Percentiles rank a stretch among this genome's conserved stretches.
phyloP scores from a whole-genome alignment of 116 monocot genomes.

The Papilionanthe hybrid region DNA sequence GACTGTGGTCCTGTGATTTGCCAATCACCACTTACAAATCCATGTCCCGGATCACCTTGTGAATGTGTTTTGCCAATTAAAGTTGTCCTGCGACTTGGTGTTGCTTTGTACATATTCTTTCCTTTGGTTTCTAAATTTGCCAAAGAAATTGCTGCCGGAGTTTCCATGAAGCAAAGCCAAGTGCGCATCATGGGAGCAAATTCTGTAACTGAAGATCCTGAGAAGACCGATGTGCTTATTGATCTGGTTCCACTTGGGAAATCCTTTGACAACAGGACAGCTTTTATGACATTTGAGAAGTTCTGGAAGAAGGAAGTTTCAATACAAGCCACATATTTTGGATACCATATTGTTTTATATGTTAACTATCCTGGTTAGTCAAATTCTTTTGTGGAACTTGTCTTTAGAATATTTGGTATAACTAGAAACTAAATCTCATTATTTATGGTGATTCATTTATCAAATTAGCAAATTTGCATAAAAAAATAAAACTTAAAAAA shows the following conservation, averaged over 20 bases:
- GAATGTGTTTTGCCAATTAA: conserved; percentile 80
- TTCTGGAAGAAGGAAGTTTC: conserved; percentile 79
- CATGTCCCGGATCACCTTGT: conserved; percentile 66
- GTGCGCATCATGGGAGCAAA: conserved; percentile 96
- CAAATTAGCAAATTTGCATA: too few relatives aligned
- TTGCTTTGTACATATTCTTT: conserved; percentile 69
- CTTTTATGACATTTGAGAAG: conserved; percentile 33
- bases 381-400: background rate
- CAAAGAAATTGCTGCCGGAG: conserved; percentile 66
- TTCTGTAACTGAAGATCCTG: conserved; percentile 64
- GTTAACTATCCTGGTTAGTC: conserved; percentile 80
- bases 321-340: conserved; percentile 60
- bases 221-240: conserved; percentile 67
- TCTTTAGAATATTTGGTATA: background rate
- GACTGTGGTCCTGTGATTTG: conserved; percentile 62
- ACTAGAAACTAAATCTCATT: background rate
- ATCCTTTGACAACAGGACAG: conserved; percentile 51
- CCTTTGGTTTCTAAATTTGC: conserved; percentile 80
- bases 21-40: conserved; percentile 51
- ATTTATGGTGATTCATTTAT: background rate
- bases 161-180: conserved; percentile 68
- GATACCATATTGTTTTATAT: conserved; percentile 76
- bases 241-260: conserved; percentile 70
- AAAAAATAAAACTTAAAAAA: too few relatives aligned
- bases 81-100: conserved; percentile 51